These are phyloP conservation scores for Backusella liffmaniae DNA, from an alignment of 192 early-diverging fungal genomes.

Conservation along the genomic window DNA sequence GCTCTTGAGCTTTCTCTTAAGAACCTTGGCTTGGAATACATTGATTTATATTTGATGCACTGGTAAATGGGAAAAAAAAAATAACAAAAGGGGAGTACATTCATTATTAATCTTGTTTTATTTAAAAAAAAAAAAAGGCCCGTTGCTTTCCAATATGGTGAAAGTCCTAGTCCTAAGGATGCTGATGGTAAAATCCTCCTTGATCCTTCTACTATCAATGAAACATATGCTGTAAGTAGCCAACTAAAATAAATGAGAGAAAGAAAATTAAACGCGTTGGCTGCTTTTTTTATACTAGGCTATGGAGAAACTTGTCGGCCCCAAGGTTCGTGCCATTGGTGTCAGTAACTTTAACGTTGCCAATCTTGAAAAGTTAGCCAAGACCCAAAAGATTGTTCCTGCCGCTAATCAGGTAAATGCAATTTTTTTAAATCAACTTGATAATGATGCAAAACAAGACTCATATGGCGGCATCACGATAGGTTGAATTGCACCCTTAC, in stretches of 20 bases:
- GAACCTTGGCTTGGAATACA: conserved; percentile 71
- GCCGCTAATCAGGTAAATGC: conserved; percentile 56
- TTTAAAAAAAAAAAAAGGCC: neutral
- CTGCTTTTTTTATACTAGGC: conserved; percentile 29
- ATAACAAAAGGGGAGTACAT: neutral
- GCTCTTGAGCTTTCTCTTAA: conserved; percentile 65
- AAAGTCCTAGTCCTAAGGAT: neutral
- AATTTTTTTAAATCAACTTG: neutral
- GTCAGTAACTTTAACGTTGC: conserved; percentile 57
- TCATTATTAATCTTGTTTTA: neutral
- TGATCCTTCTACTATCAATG: conserved; percentile 38
- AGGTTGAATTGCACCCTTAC: conserved; percentile 31
- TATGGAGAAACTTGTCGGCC: conserved; percentile 32
- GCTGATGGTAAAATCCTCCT: conserved; percentile 24
- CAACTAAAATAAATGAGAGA: neutral
- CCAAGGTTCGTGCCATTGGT: conserved; percentile 58
- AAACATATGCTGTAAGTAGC: conserved; percentile 44
- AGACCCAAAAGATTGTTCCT: conserved; percentile 20
- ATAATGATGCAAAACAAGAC: neutral
- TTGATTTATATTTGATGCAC: conserved; percentile 73
- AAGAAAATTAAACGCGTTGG: too few species aligned
- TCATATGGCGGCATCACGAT: conserved; percentile 52
- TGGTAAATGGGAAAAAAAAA: conserved; percentile 15
- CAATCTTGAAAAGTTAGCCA: conserved; percentile 25
- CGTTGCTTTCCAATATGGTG: conserved; percentile 17